Percentiles rank a stretch among this genome's conserved stretches.
Conservation (phyloP, 495 filamentous ascomycete genomes). For the Talaromyces proteolyticus region DNA sequence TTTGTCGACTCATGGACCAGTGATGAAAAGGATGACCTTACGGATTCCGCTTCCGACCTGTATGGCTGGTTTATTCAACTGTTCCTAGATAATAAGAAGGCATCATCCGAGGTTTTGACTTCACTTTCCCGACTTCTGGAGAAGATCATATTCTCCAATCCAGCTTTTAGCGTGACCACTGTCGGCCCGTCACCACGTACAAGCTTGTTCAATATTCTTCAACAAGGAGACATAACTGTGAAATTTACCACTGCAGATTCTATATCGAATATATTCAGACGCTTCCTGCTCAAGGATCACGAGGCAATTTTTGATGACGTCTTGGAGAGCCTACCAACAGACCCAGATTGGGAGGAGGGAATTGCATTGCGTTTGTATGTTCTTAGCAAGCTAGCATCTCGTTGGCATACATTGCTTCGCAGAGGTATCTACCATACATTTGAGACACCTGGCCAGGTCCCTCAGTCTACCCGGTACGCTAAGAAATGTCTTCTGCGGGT, state of each 20-base stretch:
- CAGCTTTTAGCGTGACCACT: conserved; percentile 51
- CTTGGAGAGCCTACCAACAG: conserved; percentile 62
- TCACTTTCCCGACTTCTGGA: conserved; percentile 61
- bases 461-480: conserved; percentile 60
- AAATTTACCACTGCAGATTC: conserved; percentile 66
- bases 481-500: conserved; percentile 61
- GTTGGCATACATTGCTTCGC: conserved; percentile 75
- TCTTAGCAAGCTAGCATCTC: conserved; percentile 65
- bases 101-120: conserved; percentile 63
- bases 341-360: conserved; percentile 68
- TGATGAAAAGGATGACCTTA: conserved; percentile 45
- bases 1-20: conserved; percentile 60
- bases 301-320: conserved; percentile 78
- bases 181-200: conserved; percentile 63
- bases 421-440: conserved; percentile 89
- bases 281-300: conserved; percentile 71
- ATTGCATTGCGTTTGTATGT: conserved; percentile 79
- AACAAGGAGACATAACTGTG: conserved; percentile 60
- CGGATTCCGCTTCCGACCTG: conserved; percentile 60
- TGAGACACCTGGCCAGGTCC: conserved; percentile 71
- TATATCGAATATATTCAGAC: conserved; percentile 71
- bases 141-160: conserved; percentile 55
- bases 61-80: conserved; percentile 72
- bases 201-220: conserved; percentile 66
- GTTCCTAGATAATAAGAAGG: conserved; percentile 53